Evolutionary conservation across 2,329 filamentous ascomycete genomes (phyloP).

Genomic region (Colletotrichum plurivorum): DNA sequence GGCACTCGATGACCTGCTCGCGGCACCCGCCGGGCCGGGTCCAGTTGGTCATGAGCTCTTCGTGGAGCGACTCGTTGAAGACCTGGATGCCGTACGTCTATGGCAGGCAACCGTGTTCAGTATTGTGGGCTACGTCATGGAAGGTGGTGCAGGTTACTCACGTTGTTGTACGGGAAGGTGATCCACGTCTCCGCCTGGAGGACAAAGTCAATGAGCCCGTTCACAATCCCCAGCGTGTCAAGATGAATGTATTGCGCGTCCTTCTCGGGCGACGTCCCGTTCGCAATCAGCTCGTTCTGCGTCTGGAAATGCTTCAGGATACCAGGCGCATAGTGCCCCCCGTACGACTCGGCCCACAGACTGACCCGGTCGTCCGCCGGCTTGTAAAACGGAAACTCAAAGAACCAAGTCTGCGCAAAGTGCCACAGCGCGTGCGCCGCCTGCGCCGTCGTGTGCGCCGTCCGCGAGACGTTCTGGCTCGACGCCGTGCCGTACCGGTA

Average conservation of each 20-base stretch:
- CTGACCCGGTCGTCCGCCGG: slow-evolving; percentile 66
- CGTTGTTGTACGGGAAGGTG: slow-evolving; percentile 72
- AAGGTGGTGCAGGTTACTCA: too few species aligned
- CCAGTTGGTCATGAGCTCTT: slow-evolving; percentile 51
- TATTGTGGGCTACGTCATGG: too few species aligned
- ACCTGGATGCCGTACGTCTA: slow-evolving; percentile 72
- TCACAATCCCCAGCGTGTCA: slow-evolving; percentile 77
- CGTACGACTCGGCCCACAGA: slow-evolving; percentile 70
- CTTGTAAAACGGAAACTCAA: slow-evolving; percentile 70
- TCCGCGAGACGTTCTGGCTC: slow-evolving; percentile 48
- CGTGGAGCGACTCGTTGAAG: slow-evolving; percentile 56
- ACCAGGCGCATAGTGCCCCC: slow-evolving; percentile 58
- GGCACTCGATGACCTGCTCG: slow-evolving; percentile 67
- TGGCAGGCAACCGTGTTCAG: background rate
- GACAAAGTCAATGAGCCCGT: slow-evolving; percentile 77
- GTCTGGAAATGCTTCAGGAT: slow-evolving; percentile 72
- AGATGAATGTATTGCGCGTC: slow-evolving; percentile 63
- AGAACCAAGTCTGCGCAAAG: slow-evolving; percentile 72
- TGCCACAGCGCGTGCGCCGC: slow-evolving; percentile 63
- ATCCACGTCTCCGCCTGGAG: slow-evolving; percentile 72
- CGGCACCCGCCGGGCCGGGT: slow-evolving; percentile 62
- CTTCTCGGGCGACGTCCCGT: slow-evolving; percentile 66
- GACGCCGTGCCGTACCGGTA: slow-evolving; percentile 51
- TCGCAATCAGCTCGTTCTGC: slow-evolving; percentile 71
- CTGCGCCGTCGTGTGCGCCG: slow-evolving; percentile 58